Conservation (phyloP, 2,329 filamentous ascomycete genomes). For the Juglanconis sp. region DNA sequence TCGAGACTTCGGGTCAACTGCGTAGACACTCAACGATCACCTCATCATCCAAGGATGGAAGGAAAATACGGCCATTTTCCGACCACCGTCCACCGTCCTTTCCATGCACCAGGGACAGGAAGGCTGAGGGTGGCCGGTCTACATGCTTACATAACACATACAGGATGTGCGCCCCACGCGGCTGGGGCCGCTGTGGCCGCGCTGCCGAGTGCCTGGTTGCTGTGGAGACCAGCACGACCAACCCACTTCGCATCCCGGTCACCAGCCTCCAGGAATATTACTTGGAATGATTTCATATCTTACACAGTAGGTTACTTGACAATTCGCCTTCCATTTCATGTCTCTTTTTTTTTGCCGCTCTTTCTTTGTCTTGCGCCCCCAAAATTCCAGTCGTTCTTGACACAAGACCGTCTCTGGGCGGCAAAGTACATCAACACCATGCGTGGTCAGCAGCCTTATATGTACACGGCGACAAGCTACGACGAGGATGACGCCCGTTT, state of each 20-base stretch:
- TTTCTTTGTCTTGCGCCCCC: neutral
- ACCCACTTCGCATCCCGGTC: neutral
- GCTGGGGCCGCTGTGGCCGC: no score
- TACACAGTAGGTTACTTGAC: neutral
- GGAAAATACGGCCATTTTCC: neutral
- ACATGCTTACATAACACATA: no score
- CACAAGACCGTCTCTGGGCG: neutral
- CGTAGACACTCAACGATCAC: no score
- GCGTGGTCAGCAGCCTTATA: slow-evolving; percentile 56
- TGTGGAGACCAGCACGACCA: neutral
- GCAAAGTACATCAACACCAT: slow-evolving; percentile 21
- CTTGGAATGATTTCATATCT: neutral
- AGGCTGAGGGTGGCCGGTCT: no score
- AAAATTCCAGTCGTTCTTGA: neutral
- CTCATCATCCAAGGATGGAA: neutral
- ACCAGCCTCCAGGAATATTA: slow-evolving; percentile 10
- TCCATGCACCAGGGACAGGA: no score
- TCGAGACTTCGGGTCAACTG: neutral
- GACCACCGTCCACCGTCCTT: no score
- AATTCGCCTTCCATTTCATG: neutral
- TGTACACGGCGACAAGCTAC: slow-evolving; percentile 59
- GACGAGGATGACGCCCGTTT: slow-evolving; percentile 48
- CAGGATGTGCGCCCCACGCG: no score
- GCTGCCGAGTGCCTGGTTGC: neutral
- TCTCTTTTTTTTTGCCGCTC: neutral